A percentile compares a stretch with the other conserved stretches of the same genome.
phyloP scores from a whole-genome alignment of 768 basidiomycete species.

The Strobilomyces dryophilus region DNA sequence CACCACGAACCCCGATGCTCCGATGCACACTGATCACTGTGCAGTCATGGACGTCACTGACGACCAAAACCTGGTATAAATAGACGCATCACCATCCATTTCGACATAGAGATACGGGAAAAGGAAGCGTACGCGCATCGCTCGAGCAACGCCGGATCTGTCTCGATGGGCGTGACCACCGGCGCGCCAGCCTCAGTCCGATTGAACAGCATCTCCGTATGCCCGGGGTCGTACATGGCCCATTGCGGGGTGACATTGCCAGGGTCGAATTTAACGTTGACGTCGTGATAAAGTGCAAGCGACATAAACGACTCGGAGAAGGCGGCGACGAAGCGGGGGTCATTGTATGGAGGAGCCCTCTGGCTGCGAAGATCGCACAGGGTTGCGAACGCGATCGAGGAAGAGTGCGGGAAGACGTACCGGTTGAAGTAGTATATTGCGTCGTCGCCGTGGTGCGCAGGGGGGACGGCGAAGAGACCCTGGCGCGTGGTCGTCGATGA shows the following conservation, averaged over 20 bases:
- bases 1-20: too few species aligned
- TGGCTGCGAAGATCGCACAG: not conserved
- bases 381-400: not conserved
- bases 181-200: constrained; percentile 2
- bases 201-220: constrained; percentile 19
- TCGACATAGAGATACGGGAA: not conserved
- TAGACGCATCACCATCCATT: not conserved
- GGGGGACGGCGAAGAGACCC: constrained; percentile 32
- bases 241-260: constrained; percentile 16
- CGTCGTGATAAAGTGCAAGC: constrained; percentile 17
- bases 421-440: constrained; percentile 39
- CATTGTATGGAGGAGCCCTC: constrained; percentile 15
- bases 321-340: constrained; percentile 25
- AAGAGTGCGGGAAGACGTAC: not conserved
- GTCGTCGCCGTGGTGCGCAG: constrained; percentile 32
- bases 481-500: constrained; percentile 1
- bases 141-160: not conserved
- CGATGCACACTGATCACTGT: not conserved
- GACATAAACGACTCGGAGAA: constrained; percentile 29
- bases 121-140: constrained; percentile 14
- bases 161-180: not conserved
- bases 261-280: constrained; percentile 17
- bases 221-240: not conserved
- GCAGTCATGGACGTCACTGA: constrained; percentile 2
- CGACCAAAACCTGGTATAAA: constrained; percentile 12